Percentiles rank a stretch among this genome's conserved stretches.
These are phyloP conservation scores for Lumnitzera racemosa DNA, from an alignment of 345 rosid genomes.

Conservation along the genomic window DNA sequence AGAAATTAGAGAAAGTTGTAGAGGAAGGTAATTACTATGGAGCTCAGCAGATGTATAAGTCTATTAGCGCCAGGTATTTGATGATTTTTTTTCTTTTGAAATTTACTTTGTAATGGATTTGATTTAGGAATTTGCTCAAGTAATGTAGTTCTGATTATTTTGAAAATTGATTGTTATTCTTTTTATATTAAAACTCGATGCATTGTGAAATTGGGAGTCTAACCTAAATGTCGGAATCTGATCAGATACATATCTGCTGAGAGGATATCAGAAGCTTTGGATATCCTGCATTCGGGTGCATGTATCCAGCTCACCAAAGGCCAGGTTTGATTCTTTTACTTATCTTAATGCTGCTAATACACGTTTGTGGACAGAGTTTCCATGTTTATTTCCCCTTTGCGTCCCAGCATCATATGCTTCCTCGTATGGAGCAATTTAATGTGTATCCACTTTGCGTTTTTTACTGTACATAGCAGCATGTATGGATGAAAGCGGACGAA, in stretches of 20 bases:
- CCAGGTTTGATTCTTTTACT: conserved; percentile 45
- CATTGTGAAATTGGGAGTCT: conserved; percentile 7
- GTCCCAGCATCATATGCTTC: no score
- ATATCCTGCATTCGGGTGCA: conserved; percentile 77
- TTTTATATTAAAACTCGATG: neutral
- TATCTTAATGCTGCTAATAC: neutral
- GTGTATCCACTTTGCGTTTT: no score
- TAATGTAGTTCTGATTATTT: neutral
- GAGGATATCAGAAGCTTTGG: conserved; percentile 76
- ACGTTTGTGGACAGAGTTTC: neutral
- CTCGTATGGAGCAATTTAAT: no score
- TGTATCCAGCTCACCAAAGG: conserved; percentile 63
- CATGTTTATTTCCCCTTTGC: no score
- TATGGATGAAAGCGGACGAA: no score
- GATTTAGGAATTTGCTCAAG: neutral
- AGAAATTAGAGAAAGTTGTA: conserved; percentile 64
- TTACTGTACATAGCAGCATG: no score
- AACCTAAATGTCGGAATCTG: no score
- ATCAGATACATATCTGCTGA: conserved; percentile 65
- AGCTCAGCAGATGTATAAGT: conserved; percentile 97
- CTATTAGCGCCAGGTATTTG: conserved; percentile 69
- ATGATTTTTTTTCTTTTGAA: neutral
- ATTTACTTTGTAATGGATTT: neutral
- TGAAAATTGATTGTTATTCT: neutral
- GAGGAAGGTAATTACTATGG: conserved; percentile 84